phyloP scores from a whole-genome alignment of 2,329 filamentous ascomycete species.

The Fulvia fulva region DNA sequence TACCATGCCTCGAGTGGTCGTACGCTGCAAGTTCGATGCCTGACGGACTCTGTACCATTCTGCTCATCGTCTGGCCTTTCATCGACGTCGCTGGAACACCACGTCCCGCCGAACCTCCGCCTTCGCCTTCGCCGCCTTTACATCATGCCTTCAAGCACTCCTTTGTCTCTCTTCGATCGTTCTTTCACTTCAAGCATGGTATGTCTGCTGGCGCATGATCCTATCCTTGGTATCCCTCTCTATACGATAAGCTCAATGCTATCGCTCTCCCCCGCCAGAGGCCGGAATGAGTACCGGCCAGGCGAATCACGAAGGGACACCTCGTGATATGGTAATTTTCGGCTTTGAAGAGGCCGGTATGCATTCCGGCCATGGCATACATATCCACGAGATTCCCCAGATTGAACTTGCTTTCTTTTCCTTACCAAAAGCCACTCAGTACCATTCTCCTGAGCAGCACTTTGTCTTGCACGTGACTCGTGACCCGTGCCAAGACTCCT shows the following conservation, averaged over 20 bases:
- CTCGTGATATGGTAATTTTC: conserved; percentile 4
- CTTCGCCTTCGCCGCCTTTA: not conserved
- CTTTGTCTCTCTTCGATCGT: conserved; percentile 2
- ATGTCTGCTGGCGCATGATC: not conserved
- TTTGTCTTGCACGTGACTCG: conserved; percentile 10
- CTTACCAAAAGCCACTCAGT: not conserved
- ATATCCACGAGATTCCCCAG: conserved; percentile 17
- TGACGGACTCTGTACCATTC: too few species aligned
- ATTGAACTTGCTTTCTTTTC: conserved; percentile 16
- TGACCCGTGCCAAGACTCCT: conserved; percentile 1
- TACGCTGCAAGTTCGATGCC: not conserved
- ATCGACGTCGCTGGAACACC: not conserved
- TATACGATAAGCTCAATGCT: not conserved
- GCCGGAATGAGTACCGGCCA: conserved; percentile 15
- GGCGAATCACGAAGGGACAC: not conserved
- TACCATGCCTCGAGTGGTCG: too few species aligned
- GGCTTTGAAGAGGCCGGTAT: conserved; percentile 3
- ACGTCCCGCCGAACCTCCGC: not conserved
- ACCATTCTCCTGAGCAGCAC: conserved; percentile 1
- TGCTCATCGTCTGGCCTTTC: not conserved
- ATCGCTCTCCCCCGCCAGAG: not conserved
- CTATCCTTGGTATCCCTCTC: not conserved
- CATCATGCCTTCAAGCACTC: not conserved
- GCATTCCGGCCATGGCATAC: conserved; percentile 23
- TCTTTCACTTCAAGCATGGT: not conserved